Evolutionary conservation across 129 eudicot species (phyloP).

Genomic region (Pulicaria dysenterica): DNA sequence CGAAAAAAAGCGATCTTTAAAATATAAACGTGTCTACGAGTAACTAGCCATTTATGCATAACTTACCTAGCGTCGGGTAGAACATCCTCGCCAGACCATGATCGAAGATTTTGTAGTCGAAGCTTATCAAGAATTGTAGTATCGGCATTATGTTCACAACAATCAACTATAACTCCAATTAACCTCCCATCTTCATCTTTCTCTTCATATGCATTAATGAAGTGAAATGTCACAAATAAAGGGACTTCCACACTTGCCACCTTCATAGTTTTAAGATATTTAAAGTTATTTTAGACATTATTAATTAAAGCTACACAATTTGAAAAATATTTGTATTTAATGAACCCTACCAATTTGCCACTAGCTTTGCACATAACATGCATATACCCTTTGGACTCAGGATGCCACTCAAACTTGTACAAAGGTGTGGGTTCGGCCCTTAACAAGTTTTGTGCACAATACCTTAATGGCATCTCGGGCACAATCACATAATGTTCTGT

Average conservation of each 20-base stretch:
- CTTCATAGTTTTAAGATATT: conserved; percentile 36
- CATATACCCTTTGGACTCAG: conserved; percentile 82
- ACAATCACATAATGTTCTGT: conserved; percentile 86
- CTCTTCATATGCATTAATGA: conserved; percentile 96
- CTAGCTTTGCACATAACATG: conserved; percentile 97
- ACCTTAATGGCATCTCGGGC: conserved; percentile 97
- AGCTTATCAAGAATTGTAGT: conserved; percentile 88
- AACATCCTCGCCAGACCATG: conserved; percentile 66
- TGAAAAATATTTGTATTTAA: background rate
- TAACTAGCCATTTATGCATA: background rate
- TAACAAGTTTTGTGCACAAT: conserved; percentile 82
- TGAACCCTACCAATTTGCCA: conserved; percentile 73
- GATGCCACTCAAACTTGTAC: conserved; percentile 93
- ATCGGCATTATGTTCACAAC: conserved; percentile 89
- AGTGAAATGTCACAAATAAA: conserved; percentile 84
- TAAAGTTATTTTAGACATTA: background rate
- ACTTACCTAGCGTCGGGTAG: conserved; percentile 85
- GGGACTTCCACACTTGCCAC: conserved; percentile 99
- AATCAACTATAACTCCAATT: conserved; percentile 71
- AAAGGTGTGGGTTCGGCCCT: conserved; percentile 96
- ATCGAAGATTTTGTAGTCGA: conserved; percentile 66
- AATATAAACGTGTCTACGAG: background rate
- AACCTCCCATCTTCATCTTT: conserved; percentile 90
- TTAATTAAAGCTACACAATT: background rate
- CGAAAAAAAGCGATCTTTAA: background rate